These are phyloP conservation scores for Eleusine indica DNA, from an alignment of 176 grass and related monocot species.

Conservation along the genomic window DNA sequence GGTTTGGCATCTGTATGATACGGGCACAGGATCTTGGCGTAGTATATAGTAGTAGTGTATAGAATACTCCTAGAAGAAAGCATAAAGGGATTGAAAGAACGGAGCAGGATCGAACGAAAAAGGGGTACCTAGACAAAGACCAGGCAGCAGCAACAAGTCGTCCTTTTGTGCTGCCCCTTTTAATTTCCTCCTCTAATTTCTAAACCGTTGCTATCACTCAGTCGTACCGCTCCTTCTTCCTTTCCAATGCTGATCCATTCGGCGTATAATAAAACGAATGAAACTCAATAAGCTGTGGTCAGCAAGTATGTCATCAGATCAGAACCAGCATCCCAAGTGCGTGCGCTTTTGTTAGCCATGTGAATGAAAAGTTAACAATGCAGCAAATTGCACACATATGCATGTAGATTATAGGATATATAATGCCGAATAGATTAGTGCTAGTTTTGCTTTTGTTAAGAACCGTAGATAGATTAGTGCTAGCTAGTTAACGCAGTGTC, in stretches of 20 bases:
- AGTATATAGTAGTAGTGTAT: background rate
- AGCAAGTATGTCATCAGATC: slow-evolving; percentile 16
- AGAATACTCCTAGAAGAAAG: background rate
- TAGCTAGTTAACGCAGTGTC: background rate
- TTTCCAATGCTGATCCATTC: background rate
- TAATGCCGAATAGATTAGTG: slow-evolving; percentile 10
- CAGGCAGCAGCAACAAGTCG: background rate
- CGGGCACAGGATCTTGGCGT: too few relatives aligned
- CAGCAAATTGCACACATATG: slow-evolving; percentile 28
- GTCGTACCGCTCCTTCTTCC: background rate
- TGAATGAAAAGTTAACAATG: slow-evolving; percentile 14
- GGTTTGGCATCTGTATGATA: too few relatives aligned
- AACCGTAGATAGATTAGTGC: too few relatives aligned
- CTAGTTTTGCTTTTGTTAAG: background rate
- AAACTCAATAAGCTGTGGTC: background rate
- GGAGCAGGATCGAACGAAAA: background rate
- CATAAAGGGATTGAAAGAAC: background rate
- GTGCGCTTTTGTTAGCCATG: slow-evolving; percentile 15
- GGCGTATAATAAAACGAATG: background rate
- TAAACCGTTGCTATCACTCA: too few relatives aligned
- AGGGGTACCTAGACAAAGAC: slow-evolving; percentile 1
- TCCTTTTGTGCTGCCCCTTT: background rate
- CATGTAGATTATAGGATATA: background rate
- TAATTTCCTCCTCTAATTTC: too few relatives aligned
- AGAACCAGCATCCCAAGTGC: background rate